These are phyloP conservation scores for Suillus fuscotomentosus DNA, from an alignment of 768 basidiomycete genomes.

Conservation along the genomic window DNA sequence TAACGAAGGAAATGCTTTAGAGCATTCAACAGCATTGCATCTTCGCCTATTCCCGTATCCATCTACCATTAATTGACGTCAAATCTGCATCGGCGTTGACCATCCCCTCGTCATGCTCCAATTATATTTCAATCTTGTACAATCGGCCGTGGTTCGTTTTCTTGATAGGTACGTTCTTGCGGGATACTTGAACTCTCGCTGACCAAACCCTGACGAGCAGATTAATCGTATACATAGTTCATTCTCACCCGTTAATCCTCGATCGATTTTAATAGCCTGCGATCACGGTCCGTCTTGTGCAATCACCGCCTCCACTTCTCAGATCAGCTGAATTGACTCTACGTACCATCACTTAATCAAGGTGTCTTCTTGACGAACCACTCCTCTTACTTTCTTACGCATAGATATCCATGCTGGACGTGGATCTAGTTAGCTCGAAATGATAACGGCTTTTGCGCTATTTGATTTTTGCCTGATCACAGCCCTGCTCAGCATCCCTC, in stretches of 20 bases:
- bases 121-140: conserved; percentile 1
- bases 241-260: neutral
- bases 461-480: neutral
- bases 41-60: neutral
- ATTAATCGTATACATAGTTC: neutral
- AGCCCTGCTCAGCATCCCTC: conserved; percentile 1
- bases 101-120: neutral
- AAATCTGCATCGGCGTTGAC: neutral
- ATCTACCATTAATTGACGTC: neutral
- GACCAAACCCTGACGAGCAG: neutral
- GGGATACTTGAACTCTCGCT: neutral
- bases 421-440: neutral
- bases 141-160: neutral
- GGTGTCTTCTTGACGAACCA: neutral
- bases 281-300: neutral
- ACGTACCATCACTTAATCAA: neutral
- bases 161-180: neutral
- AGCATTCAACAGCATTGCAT: neutral
- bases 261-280: neutral
- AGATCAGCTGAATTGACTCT: neutral
- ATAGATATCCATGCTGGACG: neutral
- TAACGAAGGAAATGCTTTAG: neutral
- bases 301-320: neutral
- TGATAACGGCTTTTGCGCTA: neutral
- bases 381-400: neutral